A percentile compares a stretch with the other conserved stretches of the same genome.
phyloP scores from a whole-genome alignment of 306 rosid species.

The Hylodesmum podocarpum region DNA sequence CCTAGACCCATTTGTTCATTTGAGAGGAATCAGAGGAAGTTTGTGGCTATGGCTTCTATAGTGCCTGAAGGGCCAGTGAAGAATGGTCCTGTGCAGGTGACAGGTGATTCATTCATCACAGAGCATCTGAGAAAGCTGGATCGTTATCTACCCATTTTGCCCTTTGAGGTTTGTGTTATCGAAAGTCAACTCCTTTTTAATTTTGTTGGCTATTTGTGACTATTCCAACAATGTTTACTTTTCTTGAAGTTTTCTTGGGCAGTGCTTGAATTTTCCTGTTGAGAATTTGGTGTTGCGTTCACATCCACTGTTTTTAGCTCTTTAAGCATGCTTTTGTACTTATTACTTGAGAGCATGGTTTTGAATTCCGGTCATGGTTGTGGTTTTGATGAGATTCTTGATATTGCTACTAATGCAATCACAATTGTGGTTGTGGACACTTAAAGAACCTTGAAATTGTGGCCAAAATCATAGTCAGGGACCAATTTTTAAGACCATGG shows the following conservation, averaged over 20 bases:
- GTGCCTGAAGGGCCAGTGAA: slow-evolving; percentile 52
- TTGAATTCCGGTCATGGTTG: too few relatives aligned
- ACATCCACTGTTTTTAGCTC: too few relatives aligned
- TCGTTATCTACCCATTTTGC: slow-evolving; percentile 92
- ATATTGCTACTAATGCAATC: too few relatives aligned
- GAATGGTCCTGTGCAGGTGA: slow-evolving; percentile 39
- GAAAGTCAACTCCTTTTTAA: neutral
- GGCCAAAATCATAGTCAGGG: too few relatives aligned
- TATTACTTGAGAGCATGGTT: too few relatives aligned
- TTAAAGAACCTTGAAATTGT: too few relatives aligned
- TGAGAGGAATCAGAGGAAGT: slow-evolving; percentile 40
- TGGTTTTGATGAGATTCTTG: too few relatives aligned
- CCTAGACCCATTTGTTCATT: slow-evolving; percentile 38
- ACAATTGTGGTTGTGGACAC: too few relatives aligned
- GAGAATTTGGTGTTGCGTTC: slow-evolving; percentile 5
- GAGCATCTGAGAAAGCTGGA: slow-evolving; percentile 75
- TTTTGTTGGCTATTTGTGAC: neutral
- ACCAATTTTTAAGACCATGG: too few relatives aligned
- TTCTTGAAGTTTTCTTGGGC: neutral
- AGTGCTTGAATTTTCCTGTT: neutral
- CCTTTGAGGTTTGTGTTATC: slow-evolving; percentile 68
- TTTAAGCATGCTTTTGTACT: too few relatives aligned
- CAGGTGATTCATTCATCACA: slow-evolving; percentile 85
- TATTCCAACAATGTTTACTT: neutral
- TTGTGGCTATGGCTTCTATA: slow-evolving; percentile 60